Evolutionary conservation across 305 asterid species (phyloP).

Genomic region (Fraxinus sp.): DNA sequence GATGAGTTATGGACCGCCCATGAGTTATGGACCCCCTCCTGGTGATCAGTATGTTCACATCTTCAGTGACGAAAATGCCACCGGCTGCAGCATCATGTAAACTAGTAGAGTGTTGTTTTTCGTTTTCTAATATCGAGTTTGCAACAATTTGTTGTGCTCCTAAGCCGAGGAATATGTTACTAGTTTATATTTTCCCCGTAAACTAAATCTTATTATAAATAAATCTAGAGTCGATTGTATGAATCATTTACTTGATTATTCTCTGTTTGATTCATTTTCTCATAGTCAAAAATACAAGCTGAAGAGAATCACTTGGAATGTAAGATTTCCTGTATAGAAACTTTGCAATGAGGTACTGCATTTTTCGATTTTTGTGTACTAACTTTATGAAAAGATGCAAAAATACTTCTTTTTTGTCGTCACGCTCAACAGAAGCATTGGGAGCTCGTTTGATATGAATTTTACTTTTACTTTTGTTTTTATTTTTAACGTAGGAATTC

Average conservation of each 20-base stretch:
- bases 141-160: not conserved
- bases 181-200: not conserved
- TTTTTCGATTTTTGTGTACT: not conserved
- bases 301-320: constrained; percentile 32
- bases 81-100: constrained; percentile 69
- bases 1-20: constrained; percentile 39
- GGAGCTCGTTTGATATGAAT: too few species aligned
- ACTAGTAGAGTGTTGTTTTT: constrained; percentile 12
- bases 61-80: constrained; percentile 72
- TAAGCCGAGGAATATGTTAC: not conserved
- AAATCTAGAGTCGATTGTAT: not conserved
- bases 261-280: not conserved
- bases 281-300: not conserved
- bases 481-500: too few species aligned
- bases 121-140: constrained; percentile 13
- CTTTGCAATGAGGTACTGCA: not conserved
- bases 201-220: not conserved
- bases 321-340: constrained; percentile 19
- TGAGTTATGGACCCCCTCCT: constrained; percentile 34
- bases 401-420: not conserved
- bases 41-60: constrained; percentile 50
- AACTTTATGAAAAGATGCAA: not conserved
- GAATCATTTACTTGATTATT: not conserved
- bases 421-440: not conserved
- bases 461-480: too few species aligned